Evolutionary conservation across 176 grass and related monocot genomes (phyloP), one percentile per base, ranked within the genome.

Genomic region (Dendrocalamus sinicus): DNA sequence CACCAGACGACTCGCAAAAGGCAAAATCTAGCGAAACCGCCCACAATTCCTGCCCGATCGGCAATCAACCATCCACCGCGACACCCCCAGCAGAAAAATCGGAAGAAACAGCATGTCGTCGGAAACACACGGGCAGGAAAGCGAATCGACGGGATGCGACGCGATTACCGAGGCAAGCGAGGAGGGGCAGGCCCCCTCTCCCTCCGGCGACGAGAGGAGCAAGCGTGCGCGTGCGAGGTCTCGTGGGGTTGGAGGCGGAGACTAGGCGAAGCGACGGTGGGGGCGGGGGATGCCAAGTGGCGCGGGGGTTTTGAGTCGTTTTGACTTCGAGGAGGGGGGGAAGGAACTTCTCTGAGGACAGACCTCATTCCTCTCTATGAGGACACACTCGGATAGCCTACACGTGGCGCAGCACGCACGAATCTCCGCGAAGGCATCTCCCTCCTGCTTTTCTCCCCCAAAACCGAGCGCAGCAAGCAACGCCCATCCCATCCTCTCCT

Each of bases 81-180:
- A 46, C 11, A 11, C 37, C 44, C 9, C 44, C 44, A 10, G 11
- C 44, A 46, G 10, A 45, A 45, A 45, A 9, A 9, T 45, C 44
- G 44, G 37, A 37, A 45, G 8, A 45, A 45, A 45, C 2, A 10
- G 44, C 44, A 11, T 46, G 44, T 8, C 44, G 8, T 10, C 7
- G 12, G 16, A 9, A 9, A 23, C 20, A 32, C 32, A 32, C 32
- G 32, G 32, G 32, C 32, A 32, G 32, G 32, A 2, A 32, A 32
- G 32, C 32, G 32, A 30, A 30, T 1, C 28, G 28, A 30, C 28
- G 28, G 28, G 28, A 30, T 30, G 9, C 64, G 9, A 54, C 30
- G 80, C 37, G 54, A 61, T 83, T 82, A 83, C 80, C 80, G 11
- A 53, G 30, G 58, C 20, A 12, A 26, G 23, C 8, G 51, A 47